Evolutionary conservation across 768 basidiomycete genomes (phyloP).

Genomic region (Dentipellis sp.): DNA sequence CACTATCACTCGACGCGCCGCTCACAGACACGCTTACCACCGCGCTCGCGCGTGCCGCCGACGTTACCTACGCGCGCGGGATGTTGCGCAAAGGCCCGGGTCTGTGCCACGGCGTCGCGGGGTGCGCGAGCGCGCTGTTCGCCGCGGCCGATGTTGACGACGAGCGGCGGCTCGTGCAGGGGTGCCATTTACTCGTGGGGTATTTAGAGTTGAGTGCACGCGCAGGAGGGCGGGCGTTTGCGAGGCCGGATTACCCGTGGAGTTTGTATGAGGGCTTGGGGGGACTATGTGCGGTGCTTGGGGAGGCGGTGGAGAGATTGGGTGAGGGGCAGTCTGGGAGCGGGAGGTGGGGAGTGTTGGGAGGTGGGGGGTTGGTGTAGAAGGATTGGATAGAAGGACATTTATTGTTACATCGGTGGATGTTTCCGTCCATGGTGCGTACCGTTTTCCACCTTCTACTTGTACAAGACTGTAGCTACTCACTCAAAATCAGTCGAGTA

Average conservation of each 20-base stretch:
- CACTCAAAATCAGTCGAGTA: too few species aligned
- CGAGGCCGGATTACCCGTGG: constrained; percentile 40
- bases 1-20: neutral
- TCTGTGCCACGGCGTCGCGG: constrained; percentile 49
- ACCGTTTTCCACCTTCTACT: too few species aligned
- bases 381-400: too few species aligned
- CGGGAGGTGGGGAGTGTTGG: too few species aligned
- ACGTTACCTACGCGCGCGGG: constrained; percentile 37
- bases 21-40: constrained; percentile 13
- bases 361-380: too few species aligned
- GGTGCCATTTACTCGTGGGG: constrained; percentile 29
- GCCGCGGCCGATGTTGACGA: constrained; percentile 33
- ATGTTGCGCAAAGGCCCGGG: constrained; percentile 50
- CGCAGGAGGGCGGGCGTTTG: constrained; percentile 16
- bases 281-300: constrained; percentile 44
- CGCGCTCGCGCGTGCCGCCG: constrained; percentile 31
- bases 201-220: constrained; percentile 31
- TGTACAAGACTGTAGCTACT: too few species aligned
- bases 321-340: neutral
- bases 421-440: too few species aligned
- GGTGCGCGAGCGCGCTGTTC: constrained; percentile 44
- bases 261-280: constrained; percentile 51
- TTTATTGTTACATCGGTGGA: too few species aligned
- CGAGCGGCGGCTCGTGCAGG: constrained; percentile 1
- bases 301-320: neutral